Base-by-base conservation (phyloP, 768 basidiomycete species). In the Mycena capillaripes region DNA sequence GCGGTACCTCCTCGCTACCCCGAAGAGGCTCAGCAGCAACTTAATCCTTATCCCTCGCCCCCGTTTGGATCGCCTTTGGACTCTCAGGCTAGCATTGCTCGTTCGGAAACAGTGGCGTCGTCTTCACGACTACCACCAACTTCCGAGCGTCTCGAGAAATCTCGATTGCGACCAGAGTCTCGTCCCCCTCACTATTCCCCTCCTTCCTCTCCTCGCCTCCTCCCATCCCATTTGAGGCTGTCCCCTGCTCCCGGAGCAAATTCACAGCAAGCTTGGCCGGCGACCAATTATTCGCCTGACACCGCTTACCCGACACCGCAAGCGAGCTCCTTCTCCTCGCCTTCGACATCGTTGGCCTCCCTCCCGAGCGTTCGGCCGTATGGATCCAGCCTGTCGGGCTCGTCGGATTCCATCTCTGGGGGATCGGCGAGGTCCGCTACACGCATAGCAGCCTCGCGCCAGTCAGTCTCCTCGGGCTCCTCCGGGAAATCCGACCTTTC, bases 141-240 rank as follows among this genome's bases (percentile, higher is more conserved):
- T 10, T 16, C 27, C 61, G 59, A 52, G 44, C 30, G 10, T 36
- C 29, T 11, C 19, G 57, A 59, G 3, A 68, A 50, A 17, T 44
- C 19, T 53, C 48, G 48, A 57, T n/a, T 48, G 7, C 66, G 63
- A 38, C 52, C 55, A 10, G 58, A 29, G n/a, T 38, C 58, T 27
- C 30, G 57, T 2, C 73, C 73, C 0, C 72, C 72, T 14, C 61
- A 70, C 57, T 74, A 74, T 55, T 66, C 69, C 44, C 69, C 73
- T n/a, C 46, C 71, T 21, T 42, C 70, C 36, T 71, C 70, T 11
- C 57, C 64, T 42, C 57, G 17, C 16, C 32, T 23, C 6, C 27
- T 23, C 17, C 29, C 58, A 30, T 3, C 38, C 11, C 63, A 53
- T 11, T 38, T 46, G 32, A 50, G 52, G 21, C 27, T 66, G 6